A percentile compares a stretch with the other conserved stretches of the same genome.
phyloP scores from a whole-genome alignment of 495 filamentous ascomycete genomes.

The Umbilicaria muhlenbergii region DNA sequence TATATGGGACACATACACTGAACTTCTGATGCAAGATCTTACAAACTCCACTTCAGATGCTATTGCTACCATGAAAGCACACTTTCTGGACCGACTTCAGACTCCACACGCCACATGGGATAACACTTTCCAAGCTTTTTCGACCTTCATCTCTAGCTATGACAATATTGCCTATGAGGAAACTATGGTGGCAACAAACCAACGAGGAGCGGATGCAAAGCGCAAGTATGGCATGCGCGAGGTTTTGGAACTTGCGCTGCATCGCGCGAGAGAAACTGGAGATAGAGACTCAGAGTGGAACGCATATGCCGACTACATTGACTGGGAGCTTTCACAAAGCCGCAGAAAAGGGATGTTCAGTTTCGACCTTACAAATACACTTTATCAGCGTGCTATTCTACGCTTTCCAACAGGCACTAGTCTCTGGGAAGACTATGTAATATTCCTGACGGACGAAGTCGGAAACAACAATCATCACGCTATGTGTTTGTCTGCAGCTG shows the following conservation, averaged over 20 bases:
- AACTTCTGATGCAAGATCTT: constrained; percentile 45
- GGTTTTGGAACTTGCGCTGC: constrained; percentile 51
- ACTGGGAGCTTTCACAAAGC: constrained; percentile 58
- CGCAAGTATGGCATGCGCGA: constrained; percentile 52
- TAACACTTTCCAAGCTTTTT: constrained; percentile 68
- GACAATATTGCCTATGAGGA: constrained; percentile 60
- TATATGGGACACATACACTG: constrained; percentile 72
- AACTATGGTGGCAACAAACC: constrained; percentile 58
- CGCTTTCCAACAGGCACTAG: constrained; percentile 51
- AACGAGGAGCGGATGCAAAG: constrained; percentile 51
- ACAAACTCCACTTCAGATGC: constrained; percentile 38
- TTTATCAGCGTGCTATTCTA: constrained; percentile 63
- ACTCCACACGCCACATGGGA: constrained; percentile 78
- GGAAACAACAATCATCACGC: constrained; percentile 17
- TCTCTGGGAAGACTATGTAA: constrained; percentile 70
- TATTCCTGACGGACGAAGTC: constrained; percentile 44
- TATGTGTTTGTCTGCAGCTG: constrained; percentile 14
- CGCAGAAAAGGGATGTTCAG: constrained; percentile 34
- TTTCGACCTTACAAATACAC: constrained; percentile 49
- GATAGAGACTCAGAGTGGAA: constrained; percentile 41
- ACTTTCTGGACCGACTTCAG: constrained; percentile 60
- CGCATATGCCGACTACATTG: constrained; percentile 59
- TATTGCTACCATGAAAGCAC: constrained; percentile 44
- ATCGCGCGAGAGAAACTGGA: constrained; percentile 36
- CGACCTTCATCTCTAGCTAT: constrained; percentile 63